These are phyloP conservation scores for Sclerotinia sclerotiorum DNA, from an alignment of 2,329 filamentous ascomycete species.

Conservation along the genomic window DNA sequence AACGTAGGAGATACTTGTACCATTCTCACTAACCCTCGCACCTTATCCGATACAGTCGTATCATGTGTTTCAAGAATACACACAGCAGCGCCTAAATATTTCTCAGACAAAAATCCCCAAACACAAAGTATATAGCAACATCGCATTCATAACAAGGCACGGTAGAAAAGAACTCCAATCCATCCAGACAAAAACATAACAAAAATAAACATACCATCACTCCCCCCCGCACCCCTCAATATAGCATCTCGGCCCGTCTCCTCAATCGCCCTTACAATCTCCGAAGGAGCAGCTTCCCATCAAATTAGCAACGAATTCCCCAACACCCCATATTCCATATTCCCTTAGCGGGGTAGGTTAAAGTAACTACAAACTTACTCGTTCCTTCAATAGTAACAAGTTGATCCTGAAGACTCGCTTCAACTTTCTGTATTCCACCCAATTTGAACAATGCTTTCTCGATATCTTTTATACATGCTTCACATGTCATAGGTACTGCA, in stretches of 20 bases:
- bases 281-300: slow-evolving; percentile 71
- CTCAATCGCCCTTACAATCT: slow-evolving; percentile 86
- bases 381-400: slow-evolving; percentile 84
- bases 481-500: slow-evolving; percentile 90
- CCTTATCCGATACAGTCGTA: slow-evolving; percentile 59
- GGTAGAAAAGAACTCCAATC: not conserved
- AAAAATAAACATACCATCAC: slow-evolving; percentile 66
- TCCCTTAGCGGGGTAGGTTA: slow-evolving; percentile 40
- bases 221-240: slow-evolving; percentile 79
- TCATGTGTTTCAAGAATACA: slow-evolving; percentile 91
- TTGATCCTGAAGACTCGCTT: slow-evolving; percentile 80
- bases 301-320: slow-evolving; percentile 25
- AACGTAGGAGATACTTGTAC: slow-evolving; percentile 79
- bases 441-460: slow-evolving; percentile 75
- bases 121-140: not conserved
- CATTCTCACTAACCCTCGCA: slow-evolving; percentile 87
- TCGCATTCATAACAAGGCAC: not conserved
- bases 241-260: slow-evolving; percentile 91
- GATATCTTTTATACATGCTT: slow-evolving; percentile 83
- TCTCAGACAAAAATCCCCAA: slow-evolving; percentile 14
- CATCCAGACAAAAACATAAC: slow-evolving; percentile 22
- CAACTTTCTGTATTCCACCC: slow-evolving; percentile 76
- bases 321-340: slow-evolving; percentile 20
- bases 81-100: slow-evolving; percentile 68
- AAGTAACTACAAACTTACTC: slow-evolving; percentile 51